phyloP scores from a whole-genome alignment of 2,329 filamentous ascomycete genomes.

The Pseudovirgaria hyperparasitica region DNA sequence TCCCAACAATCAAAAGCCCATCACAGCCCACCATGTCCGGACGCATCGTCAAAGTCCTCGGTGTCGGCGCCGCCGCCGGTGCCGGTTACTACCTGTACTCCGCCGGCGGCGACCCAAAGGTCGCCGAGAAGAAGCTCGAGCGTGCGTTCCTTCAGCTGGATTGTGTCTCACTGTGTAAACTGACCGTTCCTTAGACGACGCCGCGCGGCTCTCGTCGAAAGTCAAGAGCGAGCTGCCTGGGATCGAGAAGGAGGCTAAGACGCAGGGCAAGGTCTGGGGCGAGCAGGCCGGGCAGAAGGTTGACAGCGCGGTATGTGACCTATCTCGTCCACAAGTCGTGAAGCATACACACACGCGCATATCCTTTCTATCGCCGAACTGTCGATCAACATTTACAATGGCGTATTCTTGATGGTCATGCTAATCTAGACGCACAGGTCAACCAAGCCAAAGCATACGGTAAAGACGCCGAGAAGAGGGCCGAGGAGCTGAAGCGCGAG shows the following conservation, averaged over 20 bases:
- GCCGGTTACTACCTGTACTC: conserved; percentile 85
- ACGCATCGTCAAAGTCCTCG: no score
- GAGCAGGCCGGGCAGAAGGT: conserved; percentile 37
- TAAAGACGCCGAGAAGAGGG: conserved; percentile 44
- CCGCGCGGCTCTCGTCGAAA: conserved; percentile 53
- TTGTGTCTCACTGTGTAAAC: neutral
- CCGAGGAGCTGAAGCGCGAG: conserved; percentile 54
- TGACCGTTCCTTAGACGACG: conserved; percentile 50
- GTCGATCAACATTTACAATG: conserved; percentile 15
- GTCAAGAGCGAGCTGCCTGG: conserved; percentile 55
- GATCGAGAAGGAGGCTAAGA: conserved; percentile 48
- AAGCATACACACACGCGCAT: neutral
- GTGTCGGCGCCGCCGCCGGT: conserved; percentile 51
- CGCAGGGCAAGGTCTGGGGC: conserved; percentile 42
- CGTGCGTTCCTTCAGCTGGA: conserved; percentile 41
- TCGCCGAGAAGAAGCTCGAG: conserved; percentile 77
- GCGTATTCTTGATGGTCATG: conserved; percentile 1
- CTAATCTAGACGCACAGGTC: conserved; percentile 12
- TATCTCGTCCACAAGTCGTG: neutral
- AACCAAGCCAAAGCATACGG: conserved; percentile 29
- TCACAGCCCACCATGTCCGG: no score
- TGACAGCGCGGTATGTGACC: conserved; percentile 43
- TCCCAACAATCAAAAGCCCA: no score
- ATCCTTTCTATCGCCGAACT: neutral
- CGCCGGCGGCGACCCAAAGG: conserved; percentile 68